A percentile compares a stretch with the other conserved stretches of the same genome.
These are phyloP conservation scores for Rhinocladiella similis DNA, from an alignment of 2,329 filamentous ascomycete genomes.

Conservation along the genomic window DNA sequence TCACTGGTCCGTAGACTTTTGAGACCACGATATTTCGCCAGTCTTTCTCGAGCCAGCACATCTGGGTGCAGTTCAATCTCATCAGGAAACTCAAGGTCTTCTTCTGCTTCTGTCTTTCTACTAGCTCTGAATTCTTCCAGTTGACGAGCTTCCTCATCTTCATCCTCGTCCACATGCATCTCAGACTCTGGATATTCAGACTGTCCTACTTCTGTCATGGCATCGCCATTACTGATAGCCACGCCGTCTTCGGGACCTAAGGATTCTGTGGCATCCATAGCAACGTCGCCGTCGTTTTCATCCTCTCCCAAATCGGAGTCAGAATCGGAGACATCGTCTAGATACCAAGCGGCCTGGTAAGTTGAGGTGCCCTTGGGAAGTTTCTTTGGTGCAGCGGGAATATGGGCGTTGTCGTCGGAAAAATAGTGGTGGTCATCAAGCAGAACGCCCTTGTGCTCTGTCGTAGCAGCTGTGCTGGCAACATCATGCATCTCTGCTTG, in stretches of 20 bases:
- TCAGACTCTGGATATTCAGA: conserved; percentile 94
- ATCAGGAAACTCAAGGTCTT: conserved; percentile 94
- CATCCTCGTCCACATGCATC: conserved; percentile 77
- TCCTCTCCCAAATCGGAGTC: conserved; percentile 82
- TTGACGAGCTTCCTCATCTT: conserved; percentile 80
- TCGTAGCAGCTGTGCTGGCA: conserved; percentile 53
- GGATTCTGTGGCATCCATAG: conserved; percentile 52
- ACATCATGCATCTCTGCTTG: conserved; percentile 76
- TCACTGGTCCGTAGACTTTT: conserved; percentile 85
- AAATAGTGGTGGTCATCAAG: conserved; percentile 98
- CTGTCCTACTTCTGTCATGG: conserved; percentile 72
- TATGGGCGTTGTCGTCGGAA: conserved; percentile 74
- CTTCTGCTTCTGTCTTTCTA: conserved; percentile 77
- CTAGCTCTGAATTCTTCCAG: conserved; percentile 77
- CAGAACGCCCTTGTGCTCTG: conserved; percentile 78
- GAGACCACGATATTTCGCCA: conserved; percentile 83
- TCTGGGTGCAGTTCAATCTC: conserved; percentile 93
- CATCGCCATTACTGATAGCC: conserved; percentile 52
- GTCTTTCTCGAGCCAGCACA: conserved; percentile 78
- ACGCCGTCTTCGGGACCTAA: conserved; percentile 77
- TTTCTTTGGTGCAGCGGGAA: conserved; percentile 65
- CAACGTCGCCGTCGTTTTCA: conserved; percentile 55
- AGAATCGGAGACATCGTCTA: conserved; percentile 77
- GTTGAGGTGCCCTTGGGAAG: conserved; percentile 88
- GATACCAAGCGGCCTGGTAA: conserved; percentile 93